Evolutionary conservation across 106 monocot species (phyloP).

Genomic region (Allium sativum): DNA sequence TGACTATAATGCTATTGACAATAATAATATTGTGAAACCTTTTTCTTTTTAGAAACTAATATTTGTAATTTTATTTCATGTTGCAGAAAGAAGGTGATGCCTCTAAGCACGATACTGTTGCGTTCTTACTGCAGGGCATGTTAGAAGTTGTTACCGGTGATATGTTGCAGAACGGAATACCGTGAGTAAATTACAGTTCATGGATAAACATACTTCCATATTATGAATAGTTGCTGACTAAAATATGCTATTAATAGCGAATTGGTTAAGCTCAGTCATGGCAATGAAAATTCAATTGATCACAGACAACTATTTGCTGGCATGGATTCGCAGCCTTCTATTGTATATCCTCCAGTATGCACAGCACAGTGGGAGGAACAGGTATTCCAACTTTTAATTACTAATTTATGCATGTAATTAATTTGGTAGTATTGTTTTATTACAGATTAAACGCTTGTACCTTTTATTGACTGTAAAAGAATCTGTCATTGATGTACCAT

Average conservation of each 20-base stretch:
- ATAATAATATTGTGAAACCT: too few relatives aligned
- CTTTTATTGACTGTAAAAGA: too few relatives aligned
- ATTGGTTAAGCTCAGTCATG: constrained; percentile 92
- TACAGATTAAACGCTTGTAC: too few relatives aligned
- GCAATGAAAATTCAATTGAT: constrained; percentile 72
- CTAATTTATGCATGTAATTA: constrained; percentile 96
- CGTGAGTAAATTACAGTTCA: constrained; percentile 32
- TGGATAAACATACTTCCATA: too few relatives aligned
- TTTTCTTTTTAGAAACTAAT: not conserved
- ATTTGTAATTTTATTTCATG: constrained; percentile 1
- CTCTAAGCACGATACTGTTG: constrained; percentile 80
- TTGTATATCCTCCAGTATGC: too few relatives aligned
- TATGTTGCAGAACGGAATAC: constrained; percentile 93
- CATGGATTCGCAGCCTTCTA: constrained; percentile 78
- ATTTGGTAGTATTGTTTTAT: constrained; percentile 16
- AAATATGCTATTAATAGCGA: too few relatives aligned
- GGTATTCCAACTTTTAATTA: constrained; percentile 95
- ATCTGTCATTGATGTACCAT: too few relatives aligned
- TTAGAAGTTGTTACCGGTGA: constrained; percentile 99
- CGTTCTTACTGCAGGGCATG: constrained; percentile 81
- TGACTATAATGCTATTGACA: not conserved
- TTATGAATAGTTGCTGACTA: constrained; percentile 40
- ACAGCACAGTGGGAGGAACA: constrained; percentile 70
- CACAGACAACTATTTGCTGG: constrained; percentile 93
- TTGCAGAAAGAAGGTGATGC: too few relatives aligned